A percentile compares a stretch with the other conserved stretches of the same genome.
phyloP scores from a whole-genome alignment of 2,329 filamentous ascomycete species.

The Hymenoscyphus fraxineus region DNA sequence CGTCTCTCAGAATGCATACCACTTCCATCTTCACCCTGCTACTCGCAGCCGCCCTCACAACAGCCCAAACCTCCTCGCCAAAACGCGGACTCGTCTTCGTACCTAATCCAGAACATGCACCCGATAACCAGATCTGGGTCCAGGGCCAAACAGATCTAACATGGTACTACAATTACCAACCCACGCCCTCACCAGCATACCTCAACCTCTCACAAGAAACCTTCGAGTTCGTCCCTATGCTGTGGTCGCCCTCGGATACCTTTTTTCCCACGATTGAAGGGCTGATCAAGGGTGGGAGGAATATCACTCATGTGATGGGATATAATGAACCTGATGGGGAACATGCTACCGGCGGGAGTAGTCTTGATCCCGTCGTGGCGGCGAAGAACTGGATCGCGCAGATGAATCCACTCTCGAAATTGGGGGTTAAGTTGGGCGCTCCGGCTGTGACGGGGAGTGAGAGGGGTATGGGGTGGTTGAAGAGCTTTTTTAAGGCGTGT shows the following conservation, averaged over 20 bases:
- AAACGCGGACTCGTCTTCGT: conserved; percentile 75
- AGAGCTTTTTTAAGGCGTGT: conserved; percentile 62
- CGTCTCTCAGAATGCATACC: neutral
- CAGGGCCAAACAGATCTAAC: conserved; percentile 55
- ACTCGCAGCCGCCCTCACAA: conserved; percentile 11
- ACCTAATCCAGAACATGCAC: conserved; percentile 40
- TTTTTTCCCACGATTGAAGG: conserved; percentile 59
- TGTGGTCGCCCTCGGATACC: conserved; percentile 57
- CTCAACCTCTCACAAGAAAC: conserved; percentile 45
- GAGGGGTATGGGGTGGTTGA: conserved; percentile 62
- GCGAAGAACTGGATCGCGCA: conserved; percentile 68
- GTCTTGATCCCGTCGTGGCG: conserved; percentile 55
- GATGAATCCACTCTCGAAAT: conserved; percentile 62
- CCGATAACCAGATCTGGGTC: conserved; percentile 65
- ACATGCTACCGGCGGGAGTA: conserved; percentile 54
- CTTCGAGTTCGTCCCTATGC: conserved; percentile 77
- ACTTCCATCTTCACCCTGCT: conserved; percentile 9
- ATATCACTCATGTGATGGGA: conserved; percentile 63
- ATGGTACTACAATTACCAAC: conserved; percentile 83
- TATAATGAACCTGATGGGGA: conserved; percentile 77
- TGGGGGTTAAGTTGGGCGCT: conserved; percentile 62
- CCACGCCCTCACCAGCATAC: conserved; percentile 52
- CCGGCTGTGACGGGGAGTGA: conserved; percentile 65
- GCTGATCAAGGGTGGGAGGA: conserved; percentile 50
- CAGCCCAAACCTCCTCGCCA: conserved; percentile 14